These are phyloP conservation scores for Dothidotthia symphoricarpi DNA, from an alignment of 2,329 filamentous ascomycete genomes.

Conservation along the genomic window DNA sequence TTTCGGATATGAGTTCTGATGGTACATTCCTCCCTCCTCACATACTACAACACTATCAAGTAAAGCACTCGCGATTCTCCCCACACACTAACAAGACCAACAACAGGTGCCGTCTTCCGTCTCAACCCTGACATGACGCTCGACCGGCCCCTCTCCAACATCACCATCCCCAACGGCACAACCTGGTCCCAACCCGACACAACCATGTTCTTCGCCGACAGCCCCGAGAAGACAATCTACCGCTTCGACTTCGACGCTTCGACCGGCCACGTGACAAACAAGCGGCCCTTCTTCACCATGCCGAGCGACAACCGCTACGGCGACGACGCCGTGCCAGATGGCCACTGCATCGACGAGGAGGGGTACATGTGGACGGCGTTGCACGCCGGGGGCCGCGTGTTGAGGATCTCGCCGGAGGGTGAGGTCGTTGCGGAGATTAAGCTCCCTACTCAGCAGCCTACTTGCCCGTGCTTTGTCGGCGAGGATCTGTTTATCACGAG, in stretches of 20 bases:
- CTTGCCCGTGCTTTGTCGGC: constrained; percentile 77
- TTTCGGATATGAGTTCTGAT: constrained; percentile 52
- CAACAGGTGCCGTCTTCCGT: constrained; percentile 72
- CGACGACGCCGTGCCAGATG: constrained; percentile 66
- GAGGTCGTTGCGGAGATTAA: constrained; percentile 70
- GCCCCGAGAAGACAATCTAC: constrained; percentile 66
- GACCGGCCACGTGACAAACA: constrained; percentile 66
- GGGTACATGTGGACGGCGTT: constrained; percentile 87
- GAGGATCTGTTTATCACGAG: constrained; percentile 75
- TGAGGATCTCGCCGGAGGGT: constrained; percentile 70
- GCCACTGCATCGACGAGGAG: constrained; percentile 77
- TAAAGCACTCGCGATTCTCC: too few species aligned
- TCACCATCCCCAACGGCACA: constrained; percentile 82
- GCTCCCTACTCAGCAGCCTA: constrained; percentile 75
- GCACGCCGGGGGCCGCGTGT: constrained; percentile 73
- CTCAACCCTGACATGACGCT: constrained; percentile 63
- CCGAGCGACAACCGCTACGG: constrained; percentile 51
- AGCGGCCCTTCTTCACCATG: constrained; percentile 71
- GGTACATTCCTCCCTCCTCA: constrained; percentile 25
- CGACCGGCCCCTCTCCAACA: constrained; percentile 58
- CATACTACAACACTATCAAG: not conserved
- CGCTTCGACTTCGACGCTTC: constrained; percentile 69
- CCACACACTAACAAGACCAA: constrained; percentile 1
- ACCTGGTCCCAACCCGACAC: constrained; percentile 73
- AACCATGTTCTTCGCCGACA: constrained; percentile 82